Base-by-base conservation (phyloP, 2,329 filamentous ascomycete species). In the Zarea fungicola region DNA sequence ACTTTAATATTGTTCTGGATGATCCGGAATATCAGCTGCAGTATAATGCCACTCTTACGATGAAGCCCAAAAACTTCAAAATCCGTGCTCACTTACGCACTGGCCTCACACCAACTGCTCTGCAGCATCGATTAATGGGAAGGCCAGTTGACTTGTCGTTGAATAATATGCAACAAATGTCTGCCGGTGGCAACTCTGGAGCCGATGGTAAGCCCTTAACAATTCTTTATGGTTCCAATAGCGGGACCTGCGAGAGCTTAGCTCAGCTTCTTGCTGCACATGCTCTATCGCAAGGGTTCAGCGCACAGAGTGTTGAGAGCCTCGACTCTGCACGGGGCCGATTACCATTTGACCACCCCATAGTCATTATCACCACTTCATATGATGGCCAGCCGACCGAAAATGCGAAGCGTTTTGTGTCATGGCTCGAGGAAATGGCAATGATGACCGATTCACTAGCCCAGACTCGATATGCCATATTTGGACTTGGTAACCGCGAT, bases 361-460 rank as follows among this genome's bases (percentile, higher is more conserved):
- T 86, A 0, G 68, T 88, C 22, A 73, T 90, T 42, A 74, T 91
- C 54, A 82, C 81, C 0, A 77, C 85, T 0, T 84, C 81, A 2
- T 91, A 89, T 56, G 86, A 91, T 58, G 87, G 87, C 1, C 75
- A 87, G 47, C 83, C 86, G 0, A 79, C 85, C 0, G 83, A 88
- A 52, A 89, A 91, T 53, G 86, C 85, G 0, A 74, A 70, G 0
- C 74, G 80, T 41, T 90, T 90, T 57, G 75, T 83, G 21, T 68
- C 74, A 14, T 90, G 85, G 86, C 62, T 89, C 14, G 28, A 29
- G 28, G 28, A 29, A 29, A 8, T 29, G 28, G 59, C 13, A 66
- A 77, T 11, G 68, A 76, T 48, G 72, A 66, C 10, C 66, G n/a
- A 75, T 4, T 68, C 75, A 41, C 61, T 86, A 18, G 67, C 77